These are phyloP conservation scores for Ceratocystis albifundus DNA, from an alignment of 2,329 filamentous ascomycete genomes.

Conservation along the genomic window DNA sequence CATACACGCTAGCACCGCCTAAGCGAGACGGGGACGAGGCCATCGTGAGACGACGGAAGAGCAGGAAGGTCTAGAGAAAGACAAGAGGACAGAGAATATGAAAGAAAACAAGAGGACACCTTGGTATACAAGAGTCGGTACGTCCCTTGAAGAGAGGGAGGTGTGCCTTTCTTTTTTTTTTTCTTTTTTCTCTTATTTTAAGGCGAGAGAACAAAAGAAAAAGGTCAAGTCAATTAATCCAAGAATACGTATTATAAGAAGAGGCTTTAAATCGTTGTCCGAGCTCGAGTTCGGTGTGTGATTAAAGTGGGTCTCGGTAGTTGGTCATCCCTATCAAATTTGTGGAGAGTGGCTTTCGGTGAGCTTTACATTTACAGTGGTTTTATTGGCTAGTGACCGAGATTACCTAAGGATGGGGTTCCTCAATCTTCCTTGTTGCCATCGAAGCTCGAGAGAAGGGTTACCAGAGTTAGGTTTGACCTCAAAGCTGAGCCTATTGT, in stretches of 20 bases:
- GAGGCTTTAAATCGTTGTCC: not conserved
- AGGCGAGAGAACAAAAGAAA: not conserved
- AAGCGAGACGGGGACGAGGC: not conserved
- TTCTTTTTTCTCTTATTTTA: not conserved
- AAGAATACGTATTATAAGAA: not conserved
- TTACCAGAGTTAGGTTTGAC: too few relatives aligned
- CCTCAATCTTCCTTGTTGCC: too few relatives aligned
- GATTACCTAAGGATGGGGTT: constrained; percentile 7
- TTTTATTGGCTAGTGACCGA: constrained; percentile 6
- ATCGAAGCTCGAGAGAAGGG: too few relatives aligned
- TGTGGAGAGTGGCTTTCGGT: constrained; percentile 1
- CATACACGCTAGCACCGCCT: constrained; percentile 41
- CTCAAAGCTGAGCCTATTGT: too few relatives aligned
- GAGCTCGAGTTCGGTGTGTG: not conserved
- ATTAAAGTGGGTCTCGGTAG: not conserved
- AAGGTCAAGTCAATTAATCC: not conserved
- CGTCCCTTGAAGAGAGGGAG: not conserved
- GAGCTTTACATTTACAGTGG: not conserved
- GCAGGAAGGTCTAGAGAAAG: not conserved
- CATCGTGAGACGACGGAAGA: not conserved
- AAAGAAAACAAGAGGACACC: too few relatives aligned
- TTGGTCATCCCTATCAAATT: not conserved
- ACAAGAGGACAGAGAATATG: not conserved
- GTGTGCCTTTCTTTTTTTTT: not conserved
- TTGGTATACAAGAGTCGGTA: not conserved